Evolutionary conservation across 257 asterid species (phyloP).

Genomic region (Linderniella brevidens): DNA sequence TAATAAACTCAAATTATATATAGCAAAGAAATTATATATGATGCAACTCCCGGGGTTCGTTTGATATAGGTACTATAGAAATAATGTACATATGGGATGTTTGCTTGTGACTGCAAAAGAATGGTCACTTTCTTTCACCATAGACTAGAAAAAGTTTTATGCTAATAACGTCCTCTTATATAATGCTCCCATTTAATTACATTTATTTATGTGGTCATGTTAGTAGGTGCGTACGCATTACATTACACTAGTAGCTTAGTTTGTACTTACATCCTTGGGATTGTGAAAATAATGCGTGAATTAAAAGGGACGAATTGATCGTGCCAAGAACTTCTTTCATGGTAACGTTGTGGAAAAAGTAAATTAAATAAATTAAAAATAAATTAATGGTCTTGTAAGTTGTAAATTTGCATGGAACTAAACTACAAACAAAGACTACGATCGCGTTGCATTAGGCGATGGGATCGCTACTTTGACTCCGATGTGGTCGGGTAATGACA

Average conservation of each 20-base stretch:
- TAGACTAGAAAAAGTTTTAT: neutral
- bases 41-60: neutral
- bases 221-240: slow-evolving; percentile 13
- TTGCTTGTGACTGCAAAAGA: slow-evolving; percentile 41
- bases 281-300: slow-evolving; percentile 30
- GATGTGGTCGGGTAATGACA: slow-evolving; percentile 29
- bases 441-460: slow-evolving; percentile 58
- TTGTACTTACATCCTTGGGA: slow-evolving; percentile 25
- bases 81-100: slow-evolving; percentile 20
- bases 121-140: neutral
- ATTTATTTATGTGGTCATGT: slow-evolving; percentile 4
- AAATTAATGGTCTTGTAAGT: slow-evolving; percentile 24
- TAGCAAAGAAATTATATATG: neutral
- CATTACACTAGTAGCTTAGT: slow-evolving; percentile 7
- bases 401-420: slow-evolving; percentile 35
- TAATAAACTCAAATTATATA: neutral
- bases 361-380: neutral
- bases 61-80: slow-evolving; percentile 8
- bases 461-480: slow-evolving; percentile 61
- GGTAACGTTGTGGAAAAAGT: slow-evolving; percentile 7
- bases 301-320: slow-evolving; percentile 20
- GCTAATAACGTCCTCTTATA: neutral
- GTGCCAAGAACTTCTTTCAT: neutral
- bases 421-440: slow-evolving; percentile 54
- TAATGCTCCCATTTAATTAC: neutral